Base-by-base conservation (phyloP, 2,329 filamentous ascomycete species). In the Emydomyces testavorans region DNA sequence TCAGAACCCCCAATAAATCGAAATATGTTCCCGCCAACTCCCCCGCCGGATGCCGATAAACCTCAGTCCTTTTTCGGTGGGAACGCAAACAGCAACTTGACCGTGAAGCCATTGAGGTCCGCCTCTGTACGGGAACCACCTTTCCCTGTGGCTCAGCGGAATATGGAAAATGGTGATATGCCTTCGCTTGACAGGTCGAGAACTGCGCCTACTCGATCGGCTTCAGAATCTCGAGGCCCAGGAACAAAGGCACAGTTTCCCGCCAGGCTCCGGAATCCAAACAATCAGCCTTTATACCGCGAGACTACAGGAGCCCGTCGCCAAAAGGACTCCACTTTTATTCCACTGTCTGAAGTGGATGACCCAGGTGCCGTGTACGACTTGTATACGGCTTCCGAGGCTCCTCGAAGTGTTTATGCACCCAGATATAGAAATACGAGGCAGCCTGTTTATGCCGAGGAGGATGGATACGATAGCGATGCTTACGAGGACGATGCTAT, bases 21-120 rank as follows among this genome's bases (percentile, higher is more conserved):
- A 58, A 85, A 85, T 58, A 78, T 90, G 53, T 95, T 96, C 70
- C 92, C 92, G 15, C 92, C 92, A n/a, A 96, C 92, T n/a, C 92
- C 92, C 34, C 92, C 92, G 5, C 92, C 92, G 4, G 92, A 98
- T 71, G 78, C 78, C 53, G 88, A 95, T 56, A 83, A 82, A 58
- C 50, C 52, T 7, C 41, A 50, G 13, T 63, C 56, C 45, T 56
- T 54, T 39, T 40, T 47, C 24, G 39, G 44, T 28, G 58, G 57
- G 32, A 60, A 56, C 36, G 59, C 64, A 31, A 52, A 52, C 36
- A 53, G 52, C 23, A 53, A 49, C 54, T 52, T 51, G 54, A 53
- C 52, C 50, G 65, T 58, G 57, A 65, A 59, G 51, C 69, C 60
- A 62, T 66, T 59, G 55, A 68, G 76, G 45, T 67, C 71, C 18